phyloP scores from a whole-genome alignment of 2,329 filamentous ascomycete genomes.

The Fusarium falciforme region DNA sequence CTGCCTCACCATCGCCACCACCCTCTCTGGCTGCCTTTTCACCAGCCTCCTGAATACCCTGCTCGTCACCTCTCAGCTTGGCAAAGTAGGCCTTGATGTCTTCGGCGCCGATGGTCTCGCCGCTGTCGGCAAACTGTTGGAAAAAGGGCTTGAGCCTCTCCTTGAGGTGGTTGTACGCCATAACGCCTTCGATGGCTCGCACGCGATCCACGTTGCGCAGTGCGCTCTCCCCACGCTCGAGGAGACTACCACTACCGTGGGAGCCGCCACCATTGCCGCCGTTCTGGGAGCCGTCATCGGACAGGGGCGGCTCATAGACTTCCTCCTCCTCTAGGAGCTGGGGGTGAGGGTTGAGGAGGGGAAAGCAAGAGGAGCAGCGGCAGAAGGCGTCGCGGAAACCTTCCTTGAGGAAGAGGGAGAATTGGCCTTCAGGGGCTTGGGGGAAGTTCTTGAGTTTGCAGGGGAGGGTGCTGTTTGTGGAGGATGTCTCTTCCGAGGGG shows the following conservation, averaged over 20 bases:
- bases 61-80: slow-evolving; percentile 88
- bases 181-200: slow-evolving; percentile 92
- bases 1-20: slow-evolving; percentile 44
- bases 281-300: slow-evolving; percentile 68
- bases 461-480: slow-evolving; percentile 26
- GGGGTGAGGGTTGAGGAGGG: slow-evolving; percentile 74
- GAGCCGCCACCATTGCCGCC: slow-evolving; percentile 67
- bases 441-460: slow-evolving; percentile 75
- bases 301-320: slow-evolving; percentile 90
- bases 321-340: slow-evolving; percentile 96
- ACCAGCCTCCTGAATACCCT: slow-evolving; percentile 74
- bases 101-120: slow-evolving; percentile 88
- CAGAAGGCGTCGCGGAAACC: slow-evolving; percentile 87
- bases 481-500: slow-evolving; percentile 26
- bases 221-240: slow-evolving; percentile 92
- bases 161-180: slow-evolving; percentile 97
- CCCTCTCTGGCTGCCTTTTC: slow-evolving; percentile 58
- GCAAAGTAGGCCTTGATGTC: slow-evolving; percentile 98
- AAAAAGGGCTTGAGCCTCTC: slow-evolving; percentile 97
- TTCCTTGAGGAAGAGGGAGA: slow-evolving; percentile 86
- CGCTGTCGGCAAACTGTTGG: slow-evolving; percentile 92
- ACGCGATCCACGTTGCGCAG: slow-evolving; percentile 93
- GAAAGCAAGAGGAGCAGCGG: slow-evolving; percentile 84
- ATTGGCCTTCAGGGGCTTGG: slow-evolving; percentile 63
- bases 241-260: slow-evolving; percentile 81